Percentiles rank a stretch among this genome's conserved stretches.
Conservation (phyloP, 1,284 basidiomycete genomes). For the Pholiota adiposa region DNA sequence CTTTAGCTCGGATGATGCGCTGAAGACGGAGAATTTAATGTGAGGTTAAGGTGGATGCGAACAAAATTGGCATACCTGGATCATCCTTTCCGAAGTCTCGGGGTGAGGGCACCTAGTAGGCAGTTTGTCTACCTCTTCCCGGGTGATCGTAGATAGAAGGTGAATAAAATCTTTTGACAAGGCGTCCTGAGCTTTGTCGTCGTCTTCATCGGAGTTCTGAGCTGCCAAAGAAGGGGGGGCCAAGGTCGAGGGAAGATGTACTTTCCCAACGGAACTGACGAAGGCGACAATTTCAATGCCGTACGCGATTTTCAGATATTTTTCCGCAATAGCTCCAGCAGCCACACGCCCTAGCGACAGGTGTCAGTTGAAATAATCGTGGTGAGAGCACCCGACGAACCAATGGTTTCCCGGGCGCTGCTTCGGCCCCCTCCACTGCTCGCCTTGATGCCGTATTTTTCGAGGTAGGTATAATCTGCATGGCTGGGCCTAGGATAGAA, state of each 20-base stretch:
- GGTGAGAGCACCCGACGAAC: slow-evolving; percentile 32
- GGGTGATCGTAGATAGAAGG: slow-evolving; percentile 81
- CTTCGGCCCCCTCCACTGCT: slow-evolving; percentile 95
- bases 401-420: slow-evolving; percentile 96
- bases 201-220: slow-evolving; percentile 52
- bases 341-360: slow-evolving; percentile 81
- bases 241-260: slow-evolving; percentile 71
- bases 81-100: slow-evolving; percentile 90
- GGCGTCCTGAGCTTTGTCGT: slow-evolving; percentile 78
- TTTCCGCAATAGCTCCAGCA: slow-evolving; percentile 97
- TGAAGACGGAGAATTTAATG: slow-evolving; percentile 34
- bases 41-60: slow-evolving; percentile 9
- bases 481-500: slow-evolving; percentile 97
- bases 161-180: slow-evolving; percentile 85
- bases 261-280: slow-evolving; percentile 94
- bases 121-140: slow-evolving; percentile 89
- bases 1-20: slow-evolving; percentile 94
- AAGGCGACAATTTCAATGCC: slow-evolving; percentile 97
- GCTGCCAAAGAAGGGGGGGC: slow-evolving; percentile 43
- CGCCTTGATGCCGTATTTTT: slow-evolving; percentile 98
- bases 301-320: slow-evolving; percentile 87
- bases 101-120: slow-evolving; percentile 90
- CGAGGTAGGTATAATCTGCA: slow-evolving; percentile 98
- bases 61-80: slow-evolving; percentile 57
- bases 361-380: neutral